Conservation (phyloP, 495 filamentous ascomycete species). For the Penicillium daleae region DNA sequence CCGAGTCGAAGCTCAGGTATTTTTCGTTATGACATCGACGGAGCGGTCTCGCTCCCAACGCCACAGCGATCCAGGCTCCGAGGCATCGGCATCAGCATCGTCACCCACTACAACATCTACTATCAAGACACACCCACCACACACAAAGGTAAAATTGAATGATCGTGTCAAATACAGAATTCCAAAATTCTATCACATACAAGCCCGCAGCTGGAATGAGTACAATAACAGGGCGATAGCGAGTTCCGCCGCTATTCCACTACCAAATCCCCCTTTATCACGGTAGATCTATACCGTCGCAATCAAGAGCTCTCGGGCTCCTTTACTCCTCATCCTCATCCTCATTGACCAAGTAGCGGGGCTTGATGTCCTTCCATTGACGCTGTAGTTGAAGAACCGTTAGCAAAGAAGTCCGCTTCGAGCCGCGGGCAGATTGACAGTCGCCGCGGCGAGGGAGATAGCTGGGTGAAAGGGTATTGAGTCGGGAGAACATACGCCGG, state of each 20-base stretch:
- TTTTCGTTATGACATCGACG: slow-evolving; percentile 39
- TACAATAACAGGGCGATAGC: slow-evolving; percentile 33
- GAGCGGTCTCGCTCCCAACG: slow-evolving; percentile 32
- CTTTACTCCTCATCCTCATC: slow-evolving; percentile 62
- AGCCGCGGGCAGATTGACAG: background rate
- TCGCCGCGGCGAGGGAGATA: background rate
- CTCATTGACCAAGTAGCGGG: slow-evolving; percentile 72
- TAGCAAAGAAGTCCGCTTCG: slow-evolving; percentile 30
- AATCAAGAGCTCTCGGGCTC: slow-evolving; percentile 7
- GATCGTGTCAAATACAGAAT: slow-evolving; percentile 32
- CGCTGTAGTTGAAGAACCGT: slow-evolving; percentile 59
- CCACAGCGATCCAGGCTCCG: slow-evolving; percentile 32
- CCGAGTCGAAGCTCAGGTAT: slow-evolving; percentile 18
- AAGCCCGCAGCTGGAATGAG: slow-evolving; percentile 35
- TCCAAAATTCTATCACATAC: slow-evolving; percentile 46
- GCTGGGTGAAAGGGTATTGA: background rate
- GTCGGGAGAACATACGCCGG: slow-evolving; percentile 67
- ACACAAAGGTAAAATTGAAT: slow-evolving; percentile 5
- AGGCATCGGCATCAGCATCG: background rate
- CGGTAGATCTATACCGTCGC: slow-evolving; percentile 17
- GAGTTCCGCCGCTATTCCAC: slow-evolving; percentile 25
- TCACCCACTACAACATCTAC: background rate
- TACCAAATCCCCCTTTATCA: slow-evolving; percentile 21
- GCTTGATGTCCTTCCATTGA: slow-evolving; percentile 99
- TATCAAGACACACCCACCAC: background rate